Evolutionary conservation across 2,329 filamentous ascomycete species (phyloP).

Genomic region (Fusarium sp.): DNA sequence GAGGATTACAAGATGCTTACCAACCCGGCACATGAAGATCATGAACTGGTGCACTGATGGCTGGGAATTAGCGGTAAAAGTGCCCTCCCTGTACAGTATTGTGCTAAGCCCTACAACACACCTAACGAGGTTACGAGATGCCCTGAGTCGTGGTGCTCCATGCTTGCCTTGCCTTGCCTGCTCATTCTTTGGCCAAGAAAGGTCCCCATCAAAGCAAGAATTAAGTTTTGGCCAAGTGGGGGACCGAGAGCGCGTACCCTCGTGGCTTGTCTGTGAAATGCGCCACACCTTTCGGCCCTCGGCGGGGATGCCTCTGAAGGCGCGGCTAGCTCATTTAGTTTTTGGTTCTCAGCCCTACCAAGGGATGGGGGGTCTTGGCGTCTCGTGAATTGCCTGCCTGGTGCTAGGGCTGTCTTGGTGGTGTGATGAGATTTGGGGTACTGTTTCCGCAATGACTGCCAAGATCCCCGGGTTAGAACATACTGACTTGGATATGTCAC

Average conservation of each 20-base stretch:
- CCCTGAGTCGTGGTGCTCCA: slow-evolving; percentile 31
- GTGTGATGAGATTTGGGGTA: slow-evolving; percentile 20
- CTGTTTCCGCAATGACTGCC: neutral
- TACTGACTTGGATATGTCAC: too few relatives aligned
- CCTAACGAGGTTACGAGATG: too few relatives aligned
- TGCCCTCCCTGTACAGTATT: slow-evolving; percentile 2
- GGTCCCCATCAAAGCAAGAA: slow-evolving; percentile 4
- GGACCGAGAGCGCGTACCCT: slow-evolving; percentile 3
- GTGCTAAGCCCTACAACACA: slow-evolving; percentile 40
- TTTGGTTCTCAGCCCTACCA: slow-evolving; percentile 29
- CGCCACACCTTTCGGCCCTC: slow-evolving; percentile 19
- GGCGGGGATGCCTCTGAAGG: neutral
- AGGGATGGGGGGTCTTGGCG: slow-evolving; percentile 17
- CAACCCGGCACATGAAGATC: slow-evolving; percentile 29
- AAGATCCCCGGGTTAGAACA: neutral
- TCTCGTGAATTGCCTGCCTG: slow-evolving; percentile 20
- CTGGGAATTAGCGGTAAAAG: slow-evolving; percentile 12
- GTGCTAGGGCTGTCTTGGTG: slow-evolving; percentile 21
- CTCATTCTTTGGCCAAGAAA: neutral
- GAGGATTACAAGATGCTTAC: slow-evolving; percentile 34
- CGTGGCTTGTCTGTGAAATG: slow-evolving; percentile 12
- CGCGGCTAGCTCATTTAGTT: slow-evolving; percentile 12
- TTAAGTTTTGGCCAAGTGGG: slow-evolving; percentile 27
- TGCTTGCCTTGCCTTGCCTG: too few relatives aligned
- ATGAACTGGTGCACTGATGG: neutral